Conservation (phyloP, 2,329 filamentous ascomycete genomes). For the Talaromyces atroroseus region DNA sequence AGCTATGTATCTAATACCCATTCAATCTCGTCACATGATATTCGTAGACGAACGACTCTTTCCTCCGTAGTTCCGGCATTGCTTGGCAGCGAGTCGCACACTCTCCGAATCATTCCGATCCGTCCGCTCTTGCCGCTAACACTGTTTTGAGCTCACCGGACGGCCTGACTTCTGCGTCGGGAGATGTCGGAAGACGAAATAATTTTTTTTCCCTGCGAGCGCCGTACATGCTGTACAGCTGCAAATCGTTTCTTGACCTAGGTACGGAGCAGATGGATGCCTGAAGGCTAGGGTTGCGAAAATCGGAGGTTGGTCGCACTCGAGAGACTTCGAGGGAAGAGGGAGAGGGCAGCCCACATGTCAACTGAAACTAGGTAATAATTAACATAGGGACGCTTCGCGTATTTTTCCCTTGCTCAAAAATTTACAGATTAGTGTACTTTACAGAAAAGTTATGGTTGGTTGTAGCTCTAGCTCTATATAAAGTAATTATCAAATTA, state of each 20-base stretch:
- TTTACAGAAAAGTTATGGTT: no score
- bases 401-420: no score
- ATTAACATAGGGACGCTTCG: no score
- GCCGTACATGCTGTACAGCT: no score
- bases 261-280: not conserved
- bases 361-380: not conserved
- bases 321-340: not conserved
- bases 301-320: not conserved
- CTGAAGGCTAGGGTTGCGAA: not conserved
- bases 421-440: no score
- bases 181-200: not conserved
- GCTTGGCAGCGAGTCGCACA: not conserved
- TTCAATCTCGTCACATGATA: no score
- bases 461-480: no score
- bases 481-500: no score
- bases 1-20: no score
- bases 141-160: slow-evolving; percentile 1
- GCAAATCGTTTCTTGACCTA: no score
- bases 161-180: slow-evolving; percentile 3
- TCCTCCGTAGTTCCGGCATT: not conserved
- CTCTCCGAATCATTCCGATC: not conserved
- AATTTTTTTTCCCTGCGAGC: no score
- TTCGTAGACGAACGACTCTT: no score
- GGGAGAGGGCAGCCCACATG: not conserved
- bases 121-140: not conserved